These are phyloP conservation scores for Carex cristatella DNA, from an alignment of 176 grass and related monocot genomes.

Conservation along the genomic window DNA sequence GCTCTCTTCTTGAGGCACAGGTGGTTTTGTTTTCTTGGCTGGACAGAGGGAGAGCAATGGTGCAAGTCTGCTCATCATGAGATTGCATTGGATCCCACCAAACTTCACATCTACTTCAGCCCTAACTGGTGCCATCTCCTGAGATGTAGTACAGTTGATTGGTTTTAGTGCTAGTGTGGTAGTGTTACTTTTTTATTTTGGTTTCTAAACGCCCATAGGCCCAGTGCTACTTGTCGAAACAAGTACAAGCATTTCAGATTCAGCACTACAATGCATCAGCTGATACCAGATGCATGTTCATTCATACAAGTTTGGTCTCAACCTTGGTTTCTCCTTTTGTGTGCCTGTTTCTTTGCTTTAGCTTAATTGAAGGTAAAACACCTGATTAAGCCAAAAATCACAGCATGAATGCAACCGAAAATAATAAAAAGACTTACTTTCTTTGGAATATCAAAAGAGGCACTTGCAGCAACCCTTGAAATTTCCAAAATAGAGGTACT, in stretches of 20 bases:
- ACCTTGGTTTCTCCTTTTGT: not conserved
- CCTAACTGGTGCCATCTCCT: slow-evolving; percentile 49
- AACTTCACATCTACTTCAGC: slow-evolving; percentile 79
- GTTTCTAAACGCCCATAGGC: not conserved
- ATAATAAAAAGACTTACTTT: slow-evolving; percentile 40
- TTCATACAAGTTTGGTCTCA: not conserved
- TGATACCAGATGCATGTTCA: not conserved
- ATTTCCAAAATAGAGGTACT: slow-evolving; percentile 67
- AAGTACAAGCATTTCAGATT: not conserved
- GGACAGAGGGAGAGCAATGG: slow-evolving; percentile 51
- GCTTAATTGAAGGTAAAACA: not conserved
- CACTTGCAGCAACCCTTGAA: slow-evolving; percentile 48
- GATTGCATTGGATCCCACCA: slow-evolving; percentile 53
- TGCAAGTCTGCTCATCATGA: slow-evolving; percentile 78
- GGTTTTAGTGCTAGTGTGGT: not conserved
- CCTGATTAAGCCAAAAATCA: not conserved
- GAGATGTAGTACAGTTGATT: slow-evolving; percentile 26
- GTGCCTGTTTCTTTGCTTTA: not conserved
- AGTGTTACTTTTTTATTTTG: not conserved
- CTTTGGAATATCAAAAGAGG: slow-evolving; percentile 70
- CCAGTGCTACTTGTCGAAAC: slow-evolving; percentile 20
- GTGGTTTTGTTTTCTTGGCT: slow-evolving; percentile 54
- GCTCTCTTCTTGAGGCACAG: slow-evolving; percentile 54
- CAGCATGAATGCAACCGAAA: not conserved
- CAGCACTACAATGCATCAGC: not conserved